These are phyloP conservation scores for Oryza australiensis DNA, from an alignment of 176 grass and related monocot species.

Conservation along the genomic window DNA sequence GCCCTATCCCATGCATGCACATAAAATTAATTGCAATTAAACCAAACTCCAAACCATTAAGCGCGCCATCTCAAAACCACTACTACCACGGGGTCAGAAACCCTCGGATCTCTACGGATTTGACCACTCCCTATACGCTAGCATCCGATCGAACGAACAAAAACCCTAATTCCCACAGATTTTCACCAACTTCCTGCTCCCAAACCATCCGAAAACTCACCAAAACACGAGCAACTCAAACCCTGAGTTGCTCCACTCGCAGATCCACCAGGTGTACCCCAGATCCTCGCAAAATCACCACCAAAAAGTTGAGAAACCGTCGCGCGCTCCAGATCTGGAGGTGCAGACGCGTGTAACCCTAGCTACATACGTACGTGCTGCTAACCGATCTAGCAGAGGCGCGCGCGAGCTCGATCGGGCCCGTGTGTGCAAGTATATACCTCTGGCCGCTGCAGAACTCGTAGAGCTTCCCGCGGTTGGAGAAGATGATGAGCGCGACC, in stretches of 20 bases:
- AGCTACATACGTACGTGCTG: no score
- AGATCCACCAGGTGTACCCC: neutral
- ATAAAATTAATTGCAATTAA: neutral
- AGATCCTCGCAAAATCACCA: constrained; percentile 13
- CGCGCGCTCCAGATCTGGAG: constrained; percentile 12
- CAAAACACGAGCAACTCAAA: neutral
- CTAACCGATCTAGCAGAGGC: no score
- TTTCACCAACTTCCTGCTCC: neutral
- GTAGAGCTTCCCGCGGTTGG: constrained; percentile 85
- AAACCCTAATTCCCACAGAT: constrained; percentile 32
- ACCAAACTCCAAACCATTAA: neutral
- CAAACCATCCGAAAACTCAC: neutral
- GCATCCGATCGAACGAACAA: neutral
- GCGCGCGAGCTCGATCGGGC: no score
- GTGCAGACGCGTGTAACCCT: neutral
- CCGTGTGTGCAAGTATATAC: constrained; percentile 22
- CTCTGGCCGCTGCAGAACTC: constrained; percentile 86
- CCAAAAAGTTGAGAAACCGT: neutral
- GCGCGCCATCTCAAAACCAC: neutral
- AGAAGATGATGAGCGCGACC: constrained; percentile 95
- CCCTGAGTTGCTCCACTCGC: constrained; percentile 9
- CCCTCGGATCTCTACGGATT: constrained; percentile 33
- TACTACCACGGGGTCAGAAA: neutral
- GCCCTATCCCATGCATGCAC: neutral
- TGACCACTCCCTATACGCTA: neutral